phyloP scores from a whole-genome alignment of 140 eudicot species.

The Cichorium intybus region DNA sequence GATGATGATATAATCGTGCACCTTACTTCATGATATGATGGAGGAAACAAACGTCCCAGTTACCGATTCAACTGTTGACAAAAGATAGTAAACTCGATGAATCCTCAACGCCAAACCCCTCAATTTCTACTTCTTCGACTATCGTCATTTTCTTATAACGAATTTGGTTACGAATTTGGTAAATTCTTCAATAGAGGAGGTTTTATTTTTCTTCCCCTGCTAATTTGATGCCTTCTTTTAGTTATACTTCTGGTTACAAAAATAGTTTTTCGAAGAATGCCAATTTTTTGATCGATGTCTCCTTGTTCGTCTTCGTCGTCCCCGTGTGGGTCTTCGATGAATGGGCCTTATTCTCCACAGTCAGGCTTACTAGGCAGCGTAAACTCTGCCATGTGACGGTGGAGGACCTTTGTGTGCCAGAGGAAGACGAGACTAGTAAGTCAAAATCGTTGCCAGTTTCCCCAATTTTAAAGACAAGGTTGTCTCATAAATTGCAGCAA shows the following conservation, averaged over 20 bases:
- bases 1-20: slow-evolving; percentile 22
- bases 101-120: slow-evolving; percentile 8
- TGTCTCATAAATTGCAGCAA: no score
- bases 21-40: slow-evolving; percentile 18
- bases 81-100: slow-evolving; percentile 22
- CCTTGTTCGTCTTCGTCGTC: slow-evolving; percentile 36
- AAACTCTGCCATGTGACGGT: slow-evolving; percentile 47
- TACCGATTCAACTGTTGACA: slow-evolving; percentile 34
- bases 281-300: slow-evolving; percentile 8
- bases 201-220: slow-evolving; percentile 33
- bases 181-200: slow-evolving; percentile 33
- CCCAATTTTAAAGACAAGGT: no score
- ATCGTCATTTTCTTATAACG: not conserved
- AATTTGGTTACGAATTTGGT: slow-evolving; percentile 8
- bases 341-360: slow-evolving; percentile 30
- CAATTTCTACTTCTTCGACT: not conserved
- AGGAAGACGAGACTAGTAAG: slow-evolving; percentile 8
- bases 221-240: no score
- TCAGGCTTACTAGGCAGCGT: slow-evolving; percentile 48
- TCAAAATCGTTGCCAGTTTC: slow-evolving; percentile 52
- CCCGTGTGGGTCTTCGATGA: slow-evolving; percentile 1
- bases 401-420: slow-evolving; percentile 36
- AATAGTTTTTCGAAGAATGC: slow-evolving; percentile 10
- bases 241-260: no score
- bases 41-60: slow-evolving; percentile 20